These are phyloP conservation scores for Salvia hispanica DNA, from an alignment of 257 asterid species.

Conservation along the genomic window DNA sequence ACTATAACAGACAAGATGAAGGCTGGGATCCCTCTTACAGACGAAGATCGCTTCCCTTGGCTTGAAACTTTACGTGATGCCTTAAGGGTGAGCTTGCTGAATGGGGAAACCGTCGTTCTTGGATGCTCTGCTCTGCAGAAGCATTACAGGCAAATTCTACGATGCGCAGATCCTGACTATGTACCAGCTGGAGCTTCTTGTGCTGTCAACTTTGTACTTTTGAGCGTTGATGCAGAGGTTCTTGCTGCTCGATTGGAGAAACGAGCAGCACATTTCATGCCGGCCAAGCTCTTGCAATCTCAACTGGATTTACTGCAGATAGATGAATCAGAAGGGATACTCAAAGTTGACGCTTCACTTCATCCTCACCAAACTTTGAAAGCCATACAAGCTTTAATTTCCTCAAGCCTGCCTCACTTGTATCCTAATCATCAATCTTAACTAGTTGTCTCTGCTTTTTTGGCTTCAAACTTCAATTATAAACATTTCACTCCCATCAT, in stretches of 20 bases:
- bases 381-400: conserved; percentile 41
- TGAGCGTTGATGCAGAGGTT: conserved; percentile 60
- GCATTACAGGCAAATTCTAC: conserved; percentile 76
- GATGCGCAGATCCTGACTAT: conserved; percentile 66
- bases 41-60: conserved; percentile 84
- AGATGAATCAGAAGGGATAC: conserved; percentile 77
- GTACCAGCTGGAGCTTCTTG: conserved; percentile 37
- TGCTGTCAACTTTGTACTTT: conserved; percentile 54
- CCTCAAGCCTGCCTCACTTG: not conserved
- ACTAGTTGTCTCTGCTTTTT: too few relatives aligned
- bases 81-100: conserved; percentile 39
- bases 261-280: conserved; percentile 87
- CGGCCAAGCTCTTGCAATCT: conserved; percentile 69
- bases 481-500: too few relatives aligned
- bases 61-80: conserved; percentile 62
- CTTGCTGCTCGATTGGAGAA: conserved; percentile 64
- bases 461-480: too few relatives aligned
- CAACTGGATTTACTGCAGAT: conserved; percentile 78
- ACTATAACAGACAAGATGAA: conserved; percentile 61
- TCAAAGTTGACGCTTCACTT: conserved; percentile 67
- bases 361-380: conserved; percentile 57
- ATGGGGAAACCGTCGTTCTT: conserved; percentile 47
- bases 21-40: conserved; percentile 66
- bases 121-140: conserved; percentile 87
- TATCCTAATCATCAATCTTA: too few relatives aligned